Evolutionary conservation across 208 protist genomes (phyloP).

Genomic region (Acanthamoeba royreba): DNA sequence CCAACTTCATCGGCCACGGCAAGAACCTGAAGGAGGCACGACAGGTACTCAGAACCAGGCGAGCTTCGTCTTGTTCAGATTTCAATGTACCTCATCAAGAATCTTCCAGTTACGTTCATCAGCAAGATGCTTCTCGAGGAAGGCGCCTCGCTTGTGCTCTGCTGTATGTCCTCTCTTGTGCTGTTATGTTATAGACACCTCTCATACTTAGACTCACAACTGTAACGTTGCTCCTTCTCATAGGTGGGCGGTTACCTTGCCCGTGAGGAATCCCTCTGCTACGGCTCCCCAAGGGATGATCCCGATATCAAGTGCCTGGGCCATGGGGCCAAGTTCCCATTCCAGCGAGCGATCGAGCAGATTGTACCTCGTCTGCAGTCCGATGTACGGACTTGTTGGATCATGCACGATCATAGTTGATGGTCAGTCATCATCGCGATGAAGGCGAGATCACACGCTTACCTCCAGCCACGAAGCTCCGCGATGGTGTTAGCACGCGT

Average conservation of each 20-base stretch:
- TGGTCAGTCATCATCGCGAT: background rate
- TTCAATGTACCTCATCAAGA: background rate
- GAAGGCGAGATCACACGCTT: background rate
- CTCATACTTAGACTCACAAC: background rate
- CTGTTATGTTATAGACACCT: background rate
- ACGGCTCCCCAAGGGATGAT: constrained; percentile 1
- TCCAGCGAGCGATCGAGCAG: constrained; percentile 14
- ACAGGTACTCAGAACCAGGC: background rate
- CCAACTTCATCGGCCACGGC: background rate
- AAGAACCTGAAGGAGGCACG: background rate
- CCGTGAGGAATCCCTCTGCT: constrained; percentile 1
- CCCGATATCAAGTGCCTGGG: background rate
- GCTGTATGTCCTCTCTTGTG: background rate
- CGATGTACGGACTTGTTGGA: background rate
- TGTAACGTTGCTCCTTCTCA: too few species aligned
- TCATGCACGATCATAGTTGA: background rate
- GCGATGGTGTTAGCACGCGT: background rate
- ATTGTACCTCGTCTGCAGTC: constrained; percentile 19
- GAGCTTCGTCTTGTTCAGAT: background rate
- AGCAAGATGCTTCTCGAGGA: background rate
- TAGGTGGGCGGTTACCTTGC: background rate
- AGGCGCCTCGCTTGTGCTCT: background rate
- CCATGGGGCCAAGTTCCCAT: background rate
- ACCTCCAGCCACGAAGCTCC: background rate
- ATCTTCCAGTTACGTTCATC: constrained; percentile 22